Conservation (phyloP, 2,329 filamentous ascomycete species). For the Chaetomium sp. region DNA sequence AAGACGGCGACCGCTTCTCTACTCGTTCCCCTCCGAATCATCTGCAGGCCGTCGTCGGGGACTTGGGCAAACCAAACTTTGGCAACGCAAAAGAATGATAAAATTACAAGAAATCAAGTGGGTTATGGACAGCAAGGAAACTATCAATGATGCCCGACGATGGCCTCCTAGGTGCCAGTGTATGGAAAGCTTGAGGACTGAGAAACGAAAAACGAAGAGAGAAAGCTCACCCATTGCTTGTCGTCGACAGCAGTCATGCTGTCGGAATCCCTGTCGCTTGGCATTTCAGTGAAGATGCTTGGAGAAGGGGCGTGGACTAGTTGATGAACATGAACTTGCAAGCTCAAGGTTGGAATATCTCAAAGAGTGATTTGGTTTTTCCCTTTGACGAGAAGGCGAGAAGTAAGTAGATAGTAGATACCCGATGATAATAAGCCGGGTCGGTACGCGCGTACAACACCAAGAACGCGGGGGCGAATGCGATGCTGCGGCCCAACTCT, state of each 20-base stretch:
- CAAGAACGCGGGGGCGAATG: background rate
- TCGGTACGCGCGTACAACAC: background rate
- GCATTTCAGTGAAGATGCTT: slow-evolving; percentile 32
- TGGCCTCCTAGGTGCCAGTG: background rate
- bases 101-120: background rate
- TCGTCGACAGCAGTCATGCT: slow-evolving; percentile 39
- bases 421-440: background rate
- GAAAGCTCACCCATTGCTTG: slow-evolving; percentile 31
- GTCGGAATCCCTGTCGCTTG: slow-evolving; percentile 37
- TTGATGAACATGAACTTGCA: background rate
- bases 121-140: background rate
- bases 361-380: background rate
- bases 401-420: background rate
- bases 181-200: background rate
- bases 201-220: background rate
- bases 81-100: background rate
- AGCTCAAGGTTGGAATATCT: background rate
- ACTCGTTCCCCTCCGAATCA: too few relatives aligned
- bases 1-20: too few relatives aligned
- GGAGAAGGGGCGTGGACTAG: too few relatives aligned
- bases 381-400: background rate
- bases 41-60: background rate
- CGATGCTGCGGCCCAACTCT: background rate
- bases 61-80: background rate
- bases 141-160: background rate